These are phyloP conservation scores for Arthrobotrys sinensis DNA, from an alignment of 2,329 filamentous ascomycete genomes.

Conservation along the genomic window DNA sequence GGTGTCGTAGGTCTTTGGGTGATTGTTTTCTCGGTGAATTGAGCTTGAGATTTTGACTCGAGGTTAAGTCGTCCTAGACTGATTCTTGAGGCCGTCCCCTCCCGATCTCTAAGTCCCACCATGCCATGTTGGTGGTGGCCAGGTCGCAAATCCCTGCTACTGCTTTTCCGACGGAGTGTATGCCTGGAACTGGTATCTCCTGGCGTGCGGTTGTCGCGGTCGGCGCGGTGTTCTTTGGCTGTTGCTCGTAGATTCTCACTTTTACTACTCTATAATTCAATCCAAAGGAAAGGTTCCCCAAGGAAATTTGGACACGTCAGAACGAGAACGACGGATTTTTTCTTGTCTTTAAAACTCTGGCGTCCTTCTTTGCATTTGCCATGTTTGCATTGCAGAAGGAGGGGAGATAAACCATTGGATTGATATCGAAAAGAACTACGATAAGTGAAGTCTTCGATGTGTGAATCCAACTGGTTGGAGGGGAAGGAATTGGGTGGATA, in stretches of 20 bases:
- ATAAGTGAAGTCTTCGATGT: slow-evolving; percentile 32
- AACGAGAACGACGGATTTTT: slow-evolving; percentile 38
- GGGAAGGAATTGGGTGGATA: slow-evolving; percentile 28
- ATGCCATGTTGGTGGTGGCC: slow-evolving; percentile 43
- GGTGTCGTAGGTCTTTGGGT: slow-evolving; percentile 47
- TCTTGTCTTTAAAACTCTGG: slow-evolving; percentile 28
- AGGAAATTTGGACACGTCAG: slow-evolving; percentile 61
- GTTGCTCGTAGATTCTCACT: slow-evolving; percentile 59
- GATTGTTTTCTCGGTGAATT: slow-evolving; percentile 53
- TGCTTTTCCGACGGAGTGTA: slow-evolving; percentile 57
- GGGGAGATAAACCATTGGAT: slow-evolving; percentile 33
- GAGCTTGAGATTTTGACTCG: slow-evolving; percentile 56
- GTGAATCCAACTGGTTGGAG: slow-evolving; percentile 24
- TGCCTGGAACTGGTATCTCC: slow-evolving; percentile 50
- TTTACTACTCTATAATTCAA: slow-evolving; percentile 60
- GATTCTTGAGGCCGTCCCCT: slow-evolving; percentile 57
- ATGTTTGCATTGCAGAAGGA: slow-evolving; percentile 41
- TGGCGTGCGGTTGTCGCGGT: slow-evolving; percentile 59
- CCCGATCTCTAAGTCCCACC: slow-evolving; percentile 35
- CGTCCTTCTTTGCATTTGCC: slow-evolving; percentile 47
- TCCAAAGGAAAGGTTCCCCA: slow-evolving; percentile 60
- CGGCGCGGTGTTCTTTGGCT: slow-evolving; percentile 52
- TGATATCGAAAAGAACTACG: slow-evolving; percentile 31
- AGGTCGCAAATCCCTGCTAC: slow-evolving; percentile 55
- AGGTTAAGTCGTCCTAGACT: slow-evolving; percentile 60